Conservation (phyloP, 345 rosid genomes). For the Gossypium turneri region DNA sequence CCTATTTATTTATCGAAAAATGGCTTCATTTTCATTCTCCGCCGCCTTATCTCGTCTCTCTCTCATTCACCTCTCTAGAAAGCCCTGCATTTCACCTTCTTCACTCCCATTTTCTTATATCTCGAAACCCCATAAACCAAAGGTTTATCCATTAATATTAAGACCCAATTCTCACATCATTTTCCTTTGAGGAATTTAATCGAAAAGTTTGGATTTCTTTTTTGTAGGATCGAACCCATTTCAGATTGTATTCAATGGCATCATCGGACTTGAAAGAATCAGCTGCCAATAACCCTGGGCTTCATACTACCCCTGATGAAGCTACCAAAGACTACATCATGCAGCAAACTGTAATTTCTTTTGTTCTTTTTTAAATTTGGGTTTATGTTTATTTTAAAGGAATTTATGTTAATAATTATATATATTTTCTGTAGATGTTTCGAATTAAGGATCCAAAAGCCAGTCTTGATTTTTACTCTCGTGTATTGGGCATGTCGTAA, state of each 20-base stretch:
- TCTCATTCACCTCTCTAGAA: not conserved
- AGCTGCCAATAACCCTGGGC: conserved; percentile 72
- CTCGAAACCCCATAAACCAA: not conserved
- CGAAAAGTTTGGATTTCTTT: not conserved
- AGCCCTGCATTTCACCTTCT: not conserved
- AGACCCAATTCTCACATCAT: not conserved
- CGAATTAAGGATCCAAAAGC: conserved; percentile 90
- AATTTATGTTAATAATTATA: not conserved
- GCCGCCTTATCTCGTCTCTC: conserved; percentile 9
- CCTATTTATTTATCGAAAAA: not conserved
- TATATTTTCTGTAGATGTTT: conserved; percentile 56
- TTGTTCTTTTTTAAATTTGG: not conserved
- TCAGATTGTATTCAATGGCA: conserved; percentile 64
- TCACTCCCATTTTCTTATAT: not conserved
- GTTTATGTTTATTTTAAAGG: not conserved
- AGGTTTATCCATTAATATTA: not conserved
- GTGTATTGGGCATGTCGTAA: conserved; percentile 95
- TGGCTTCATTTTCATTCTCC: conserved; percentile 8
- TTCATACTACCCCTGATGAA: conserved; percentile 52
- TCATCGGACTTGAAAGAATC: conserved; percentile 72
- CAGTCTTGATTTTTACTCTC: conserved; percentile 88
- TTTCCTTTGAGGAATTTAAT: not conserved
- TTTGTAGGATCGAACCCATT: conserved; percentile 37
- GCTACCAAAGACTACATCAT: conserved; percentile 81
- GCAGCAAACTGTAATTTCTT: conserved; percentile 75